Percentiles rank a stretch among this genome's conserved stretches.
These are phyloP conservation scores for Fusarium torulosum DNA, from an alignment of 2,329 filamentous ascomycete species.

Conservation along the genomic window DNA sequence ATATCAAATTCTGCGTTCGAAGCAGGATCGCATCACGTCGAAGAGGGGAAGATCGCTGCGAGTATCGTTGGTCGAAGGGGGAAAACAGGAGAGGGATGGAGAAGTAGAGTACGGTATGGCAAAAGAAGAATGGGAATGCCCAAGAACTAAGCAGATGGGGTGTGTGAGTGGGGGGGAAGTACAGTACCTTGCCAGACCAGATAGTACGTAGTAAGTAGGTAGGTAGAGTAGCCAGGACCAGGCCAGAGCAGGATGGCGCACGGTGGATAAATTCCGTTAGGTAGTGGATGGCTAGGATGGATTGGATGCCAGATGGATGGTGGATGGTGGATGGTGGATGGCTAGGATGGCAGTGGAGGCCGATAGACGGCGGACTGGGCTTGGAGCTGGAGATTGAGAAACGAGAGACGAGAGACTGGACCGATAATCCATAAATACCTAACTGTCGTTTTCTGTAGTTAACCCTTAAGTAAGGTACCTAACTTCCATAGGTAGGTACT, in stretches of 20 bases:
- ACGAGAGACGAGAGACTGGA: background rate
- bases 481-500: too few species aligned
- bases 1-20: background rate
- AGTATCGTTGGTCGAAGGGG: slow-evolving; percentile 22
- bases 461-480: background rate
- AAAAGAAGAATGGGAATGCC: slow-evolving; percentile 43
- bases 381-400: slow-evolving; percentile 1
- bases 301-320: background rate
- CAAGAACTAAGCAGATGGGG: slow-evolving; percentile 32
- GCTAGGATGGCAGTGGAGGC: slow-evolving; percentile 2
- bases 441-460: slow-evolving; percentile 33
- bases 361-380: slow-evolving; percentile 6
- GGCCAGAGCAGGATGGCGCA: slow-evolving; percentile 12
- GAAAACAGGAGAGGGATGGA: slow-evolving; percentile 34
- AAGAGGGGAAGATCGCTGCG: slow-evolving; percentile 19
- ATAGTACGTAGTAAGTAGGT: too few species aligned
- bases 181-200: slow-evolving; percentile 10
- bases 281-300: too few species aligned
- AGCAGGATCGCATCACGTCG: slow-evolving; percentile 17
- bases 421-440: slow-evolving; percentile 11
- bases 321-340: slow-evolving; percentile 9
- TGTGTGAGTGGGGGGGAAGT: slow-evolving; percentile 28
- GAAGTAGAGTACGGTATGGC: slow-evolving; percentile 39
- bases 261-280: background rate
- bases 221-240: slow-evolving; percentile 1